Evolutionary conservation across 169 alveolate species (phyloP).

Genomic region (Hepatocystis sp.): DNA sequence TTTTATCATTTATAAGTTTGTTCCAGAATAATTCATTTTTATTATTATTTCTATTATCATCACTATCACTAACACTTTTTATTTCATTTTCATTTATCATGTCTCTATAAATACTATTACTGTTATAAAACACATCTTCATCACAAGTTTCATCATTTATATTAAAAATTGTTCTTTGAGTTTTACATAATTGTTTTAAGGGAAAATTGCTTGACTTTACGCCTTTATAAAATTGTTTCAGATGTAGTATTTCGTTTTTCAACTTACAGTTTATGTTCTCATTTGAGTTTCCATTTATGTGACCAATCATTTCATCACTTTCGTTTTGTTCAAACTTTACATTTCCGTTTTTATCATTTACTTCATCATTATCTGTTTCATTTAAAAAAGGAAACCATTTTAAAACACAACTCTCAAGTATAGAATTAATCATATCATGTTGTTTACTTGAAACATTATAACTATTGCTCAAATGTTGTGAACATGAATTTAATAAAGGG

Average conservation of each 20-base stretch:
- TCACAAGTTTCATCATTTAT: constrained; percentile 56
- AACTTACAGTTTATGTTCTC: background rate
- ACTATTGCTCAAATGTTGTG: constrained; percentile 21
- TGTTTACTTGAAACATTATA: constrained; percentile 8
- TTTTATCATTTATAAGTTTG: too few relatives aligned
- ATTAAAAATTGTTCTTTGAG: constrained; percentile 37
- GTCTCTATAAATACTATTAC: constrained; percentile 42
- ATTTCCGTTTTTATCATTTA: background rate
- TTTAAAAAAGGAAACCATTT: constrained; percentile 76
- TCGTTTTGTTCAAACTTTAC: background rate
- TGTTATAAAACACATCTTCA: constrained; percentile 49
- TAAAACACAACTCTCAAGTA: constrained; percentile 44
- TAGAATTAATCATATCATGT: constrained; percentile 25
- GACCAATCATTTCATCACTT: background rate
- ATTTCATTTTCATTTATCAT: constrained; percentile 28
- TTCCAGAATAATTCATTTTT: background rate
- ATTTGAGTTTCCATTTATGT: background rate
- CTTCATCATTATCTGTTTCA: constrained; percentile 3
- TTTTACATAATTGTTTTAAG: constrained; percentile 37
- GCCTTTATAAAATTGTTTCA: constrained; percentile 45
- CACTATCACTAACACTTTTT: background rate
- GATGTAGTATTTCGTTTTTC: constrained; percentile 16
- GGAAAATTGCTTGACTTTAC: constrained; percentile 61
- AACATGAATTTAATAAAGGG: constrained; percentile 1
- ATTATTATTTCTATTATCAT: background rate